Conservation (phyloP, 2,329 filamentous ascomycete genomes). For the Chaetomiaceae sp. region DNA sequence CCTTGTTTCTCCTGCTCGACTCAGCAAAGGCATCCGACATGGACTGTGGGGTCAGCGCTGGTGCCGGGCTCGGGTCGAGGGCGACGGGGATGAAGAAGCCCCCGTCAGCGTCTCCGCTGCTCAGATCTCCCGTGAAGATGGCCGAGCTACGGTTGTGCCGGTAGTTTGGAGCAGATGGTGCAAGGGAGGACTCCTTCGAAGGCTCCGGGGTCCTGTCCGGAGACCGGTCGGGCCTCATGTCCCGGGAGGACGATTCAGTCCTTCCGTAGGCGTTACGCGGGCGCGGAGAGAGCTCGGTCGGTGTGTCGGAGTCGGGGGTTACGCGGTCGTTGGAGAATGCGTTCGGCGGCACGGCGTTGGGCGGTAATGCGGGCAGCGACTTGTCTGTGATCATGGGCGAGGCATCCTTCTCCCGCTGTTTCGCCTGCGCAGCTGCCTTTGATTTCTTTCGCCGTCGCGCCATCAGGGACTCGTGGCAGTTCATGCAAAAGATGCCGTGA, state of each 20-base stretch:
- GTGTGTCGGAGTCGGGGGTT: slow-evolving; percentile 60
- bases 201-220: slow-evolving; percentile 48
- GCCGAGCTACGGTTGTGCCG: slow-evolving; percentile 72
- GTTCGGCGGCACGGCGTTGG: slow-evolving; percentile 61
- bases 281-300: slow-evolving; percentile 64
- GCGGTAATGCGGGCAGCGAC: slow-evolving; percentile 84
- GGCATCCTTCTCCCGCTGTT: slow-evolving; percentile 58
- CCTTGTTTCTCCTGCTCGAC: slow-evolving; percentile 41
- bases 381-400: slow-evolving; percentile 77
- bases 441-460: slow-evolving; percentile 83
- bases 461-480: slow-evolving; percentile 95
- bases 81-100: slow-evolving; percentile 75
- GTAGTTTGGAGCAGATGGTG: slow-evolving; percentile 71
- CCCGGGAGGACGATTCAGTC: slow-evolving; percentile 53
- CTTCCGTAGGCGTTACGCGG: slow-evolving; percentile 49
- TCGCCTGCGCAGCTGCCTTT: slow-evolving; percentile 60
- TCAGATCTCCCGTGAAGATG: slow-evolving; percentile 46
- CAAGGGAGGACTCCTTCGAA: slow-evolving; percentile 54
- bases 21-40: slow-evolving; percentile 46
- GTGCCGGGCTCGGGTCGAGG: slow-evolving; percentile 63
- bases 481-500: slow-evolving; percentile 99
- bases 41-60: slow-evolving; percentile 51
- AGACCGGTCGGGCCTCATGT: slow-evolving; percentile 49
- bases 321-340: slow-evolving; percentile 58
- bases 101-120: slow-evolving; percentile 55